These are phyloP conservation scores for Kazachstania taianensis DNA, from an alignment of 805 yeast species.

Conservation along the genomic window DNA sequence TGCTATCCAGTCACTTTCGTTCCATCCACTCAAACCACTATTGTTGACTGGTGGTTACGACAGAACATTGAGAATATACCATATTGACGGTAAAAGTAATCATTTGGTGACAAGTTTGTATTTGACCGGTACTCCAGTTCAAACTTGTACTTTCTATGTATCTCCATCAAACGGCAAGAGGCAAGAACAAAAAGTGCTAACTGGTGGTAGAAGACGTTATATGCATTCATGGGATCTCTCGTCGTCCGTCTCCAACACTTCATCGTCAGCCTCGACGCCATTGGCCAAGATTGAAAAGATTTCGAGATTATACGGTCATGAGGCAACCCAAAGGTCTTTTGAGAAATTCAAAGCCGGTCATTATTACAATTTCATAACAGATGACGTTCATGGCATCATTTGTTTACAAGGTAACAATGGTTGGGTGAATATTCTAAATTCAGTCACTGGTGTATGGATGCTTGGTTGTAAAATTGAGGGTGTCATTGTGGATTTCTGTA, in stretches of 20 bases:
- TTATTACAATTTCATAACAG: slow-evolving; percentile 14
- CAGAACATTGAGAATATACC: slow-evolving; percentile 74
- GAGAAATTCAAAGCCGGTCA: slow-evolving; percentile 73
- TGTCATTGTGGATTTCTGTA: slow-evolving; percentile 58
- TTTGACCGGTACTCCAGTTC: slow-evolving; percentile 70
- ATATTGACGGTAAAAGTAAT: slow-evolving; percentile 80
- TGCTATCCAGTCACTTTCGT: slow-evolving; percentile 75
- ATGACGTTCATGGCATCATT: slow-evolving; percentile 47
- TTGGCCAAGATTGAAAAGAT: slow-evolving; percentile 60
- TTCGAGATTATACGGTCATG: slow-evolving; percentile 86
- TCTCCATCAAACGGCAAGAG: slow-evolving; percentile 1
- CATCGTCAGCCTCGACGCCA: slow-evolving; percentile 9
- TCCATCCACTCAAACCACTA: slow-evolving; percentile 72
- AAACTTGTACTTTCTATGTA: slow-evolving; percentile 42
- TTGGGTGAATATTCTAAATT: slow-evolving; percentile 75
- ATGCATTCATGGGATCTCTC: slow-evolving; percentile 88
- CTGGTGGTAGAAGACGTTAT: slow-evolving; percentile 86
- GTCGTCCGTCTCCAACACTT: slow-evolving; percentile 32
- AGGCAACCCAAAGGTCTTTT: slow-evolving; percentile 70
- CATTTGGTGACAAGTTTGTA: slow-evolving; percentile 74
- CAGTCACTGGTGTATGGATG: slow-evolving; percentile 76
- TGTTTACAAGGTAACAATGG: slow-evolving; percentile 81
- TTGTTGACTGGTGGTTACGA: slow-evolving; percentile 90
- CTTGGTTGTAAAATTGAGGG: slow-evolving; percentile 88
- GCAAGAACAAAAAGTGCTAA: slow-evolving; percentile 44